Evolutionary conservation across 257 asterid genomes (phyloP).

Genomic region (Primulina tabacum): DNA sequence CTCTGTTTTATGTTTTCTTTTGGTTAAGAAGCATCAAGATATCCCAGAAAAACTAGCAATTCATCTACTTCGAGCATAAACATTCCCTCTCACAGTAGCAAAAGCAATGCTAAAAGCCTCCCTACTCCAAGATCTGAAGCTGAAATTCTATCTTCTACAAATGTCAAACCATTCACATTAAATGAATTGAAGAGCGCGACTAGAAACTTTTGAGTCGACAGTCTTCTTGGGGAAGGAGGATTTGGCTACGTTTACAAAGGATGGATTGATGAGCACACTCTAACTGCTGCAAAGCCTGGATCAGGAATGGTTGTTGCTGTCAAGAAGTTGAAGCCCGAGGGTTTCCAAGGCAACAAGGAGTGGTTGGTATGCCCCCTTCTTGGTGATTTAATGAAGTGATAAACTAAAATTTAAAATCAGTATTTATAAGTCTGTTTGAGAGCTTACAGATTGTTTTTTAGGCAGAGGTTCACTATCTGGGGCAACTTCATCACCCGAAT

Average conservation of each 20-base stretch:
- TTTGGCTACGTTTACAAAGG: slow-evolving; percentile 30
- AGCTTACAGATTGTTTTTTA: slow-evolving; percentile 12
- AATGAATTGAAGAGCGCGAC: slow-evolving; percentile 22
- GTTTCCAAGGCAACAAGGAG: slow-evolving; percentile 17
- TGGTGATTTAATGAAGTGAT: not conserved
- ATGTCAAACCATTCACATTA: not conserved
- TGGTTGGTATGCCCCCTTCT: slow-evolving; percentile 23
- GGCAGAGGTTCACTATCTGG: slow-evolving; percentile 19
- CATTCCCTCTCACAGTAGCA: not conserved
- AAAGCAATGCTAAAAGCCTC: not conserved
- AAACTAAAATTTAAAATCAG: not conserved
- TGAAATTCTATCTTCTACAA: slow-evolving; percentile 6
- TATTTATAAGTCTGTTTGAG: not conserved
- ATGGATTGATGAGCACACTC: slow-evolving; percentile 26
- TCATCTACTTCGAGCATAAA: slow-evolving; percentile 5
- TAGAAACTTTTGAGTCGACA: slow-evolving; percentile 15
- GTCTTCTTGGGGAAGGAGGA: slow-evolving; percentile 20
- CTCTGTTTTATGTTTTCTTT: not conserved
- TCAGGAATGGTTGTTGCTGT: slow-evolving; percentile 26
- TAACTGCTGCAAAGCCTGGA: slow-evolving; percentile 31
- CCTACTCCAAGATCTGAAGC: slow-evolving; percentile 12
- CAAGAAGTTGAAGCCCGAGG: slow-evolving; percentile 8
- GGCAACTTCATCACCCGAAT: slow-evolving; percentile 28
- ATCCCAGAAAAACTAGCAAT: not conserved
- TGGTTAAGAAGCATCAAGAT: not conserved